Evolutionary conservation across 2,329 filamentous ascomycete genomes (phyloP).

Genomic region (Fusarium sp.): DNA sequence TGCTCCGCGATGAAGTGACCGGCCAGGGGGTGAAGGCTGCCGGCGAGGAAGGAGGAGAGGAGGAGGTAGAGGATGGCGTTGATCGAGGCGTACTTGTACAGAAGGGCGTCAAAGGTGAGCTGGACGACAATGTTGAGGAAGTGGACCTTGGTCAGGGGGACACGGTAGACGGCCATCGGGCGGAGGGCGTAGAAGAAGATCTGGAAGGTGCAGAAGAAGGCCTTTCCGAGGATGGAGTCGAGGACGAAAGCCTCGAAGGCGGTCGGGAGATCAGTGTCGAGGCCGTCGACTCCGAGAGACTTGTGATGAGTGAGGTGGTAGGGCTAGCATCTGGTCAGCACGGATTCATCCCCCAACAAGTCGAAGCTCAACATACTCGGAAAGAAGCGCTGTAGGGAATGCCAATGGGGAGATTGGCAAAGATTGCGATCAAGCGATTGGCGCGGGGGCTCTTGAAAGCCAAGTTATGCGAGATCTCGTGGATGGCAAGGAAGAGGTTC

Average conservation of each 20-base stretch:
- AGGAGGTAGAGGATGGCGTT: conserved; percentile 82
- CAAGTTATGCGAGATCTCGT: conserved; percentile 98
- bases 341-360: conserved; percentile 5
- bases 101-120: conserved; percentile 74
- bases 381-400: conserved; percentile 97
- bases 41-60: conserved; percentile 89
- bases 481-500: conserved; percentile 97
- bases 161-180: conserved; percentile 90
- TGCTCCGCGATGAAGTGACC: conserved; percentile 99
- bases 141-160: conserved; percentile 87
- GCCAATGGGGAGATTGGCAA: conserved; percentile 95
- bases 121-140: conserved; percentile 81
- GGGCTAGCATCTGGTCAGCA: conserved; percentile 60
- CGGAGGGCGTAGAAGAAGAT: conserved; percentile 98
- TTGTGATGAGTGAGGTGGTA: conserved; percentile 99
- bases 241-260: conserved; percentile 90
- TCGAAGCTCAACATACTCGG: conserved; percentile 64
- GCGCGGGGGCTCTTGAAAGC: conserved; percentile 82
- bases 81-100: conserved; percentile 67
- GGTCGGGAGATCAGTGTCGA: conserved; percentile 95
- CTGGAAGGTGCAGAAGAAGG: conserved; percentile 99
- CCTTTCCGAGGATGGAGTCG: conserved; percentile 93
- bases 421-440: conserved; percentile 87
- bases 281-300: conserved; percentile 92
- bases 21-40: conserved; percentile 90